phyloP scores from a whole-genome alignment of 306 rosid genomes.

The Pachyrhizus erosus region DNA sequence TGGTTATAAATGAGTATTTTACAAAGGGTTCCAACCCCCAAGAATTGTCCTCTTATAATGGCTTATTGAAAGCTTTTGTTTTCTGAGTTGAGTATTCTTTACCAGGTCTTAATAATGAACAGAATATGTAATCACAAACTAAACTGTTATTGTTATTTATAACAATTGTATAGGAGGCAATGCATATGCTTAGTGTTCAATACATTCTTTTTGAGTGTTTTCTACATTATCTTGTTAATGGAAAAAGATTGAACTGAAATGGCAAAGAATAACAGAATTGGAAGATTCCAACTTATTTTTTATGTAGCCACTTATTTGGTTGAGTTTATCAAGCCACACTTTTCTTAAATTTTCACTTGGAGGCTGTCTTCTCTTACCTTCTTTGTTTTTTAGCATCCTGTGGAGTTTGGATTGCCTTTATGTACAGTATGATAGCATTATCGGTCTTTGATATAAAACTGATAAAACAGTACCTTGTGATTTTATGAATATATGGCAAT shows the following conservation, averaged over 20 bases:
- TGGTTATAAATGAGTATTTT: slow-evolving; percentile 8
- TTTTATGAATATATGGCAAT: slow-evolving; percentile 4
- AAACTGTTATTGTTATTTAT: not conserved
- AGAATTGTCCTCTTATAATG: slow-evolving; percentile 2
- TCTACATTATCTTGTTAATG: slow-evolving; percentile 6
- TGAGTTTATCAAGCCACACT: slow-evolving; percentile 9
- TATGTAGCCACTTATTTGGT: not conserved
- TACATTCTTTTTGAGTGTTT: slow-evolving; percentile 14
- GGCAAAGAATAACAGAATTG: not conserved
- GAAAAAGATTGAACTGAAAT: not conserved
- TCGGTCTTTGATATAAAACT: not conserved
- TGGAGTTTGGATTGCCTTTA: not conserved
- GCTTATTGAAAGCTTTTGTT: slow-evolving; percentile 32
- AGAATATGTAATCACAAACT: slow-evolving; percentile 28
- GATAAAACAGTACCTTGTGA: slow-evolving; percentile 2
- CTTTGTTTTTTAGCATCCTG: not conserved
- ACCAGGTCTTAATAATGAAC: not conserved
- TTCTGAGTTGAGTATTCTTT: slow-evolving; percentile 20
- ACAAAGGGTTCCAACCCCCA: not conserved
- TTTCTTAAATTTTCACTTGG: slow-evolving; percentile 16
- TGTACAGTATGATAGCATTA: not conserved
- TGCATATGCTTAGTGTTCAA: not conserved
- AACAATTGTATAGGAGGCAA: not conserved
- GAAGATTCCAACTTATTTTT: slow-evolving; percentile 6
- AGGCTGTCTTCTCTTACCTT: not conserved